A percentile compares a stretch with the other conserved stretches of the same genome.
Conservation (phyloP, 768 basidiomycete species). For the Boletus vinaceobasis region DNA sequence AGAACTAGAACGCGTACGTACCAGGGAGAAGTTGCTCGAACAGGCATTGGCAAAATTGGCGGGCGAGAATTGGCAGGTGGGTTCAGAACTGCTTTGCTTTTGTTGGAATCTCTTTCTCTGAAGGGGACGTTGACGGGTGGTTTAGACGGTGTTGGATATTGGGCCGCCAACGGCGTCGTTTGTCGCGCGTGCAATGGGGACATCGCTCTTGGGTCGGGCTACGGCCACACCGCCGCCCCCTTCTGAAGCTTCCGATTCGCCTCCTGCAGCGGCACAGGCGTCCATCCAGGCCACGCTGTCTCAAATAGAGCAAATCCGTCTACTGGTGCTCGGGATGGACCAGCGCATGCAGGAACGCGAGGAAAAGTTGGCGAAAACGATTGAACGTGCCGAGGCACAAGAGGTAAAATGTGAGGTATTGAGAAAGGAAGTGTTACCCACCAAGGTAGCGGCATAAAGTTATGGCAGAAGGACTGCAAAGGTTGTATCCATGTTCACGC, state of each 20-base stretch:
- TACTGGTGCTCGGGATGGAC: slow-evolving; percentile 73
- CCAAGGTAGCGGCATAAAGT: slow-evolving; percentile 16
- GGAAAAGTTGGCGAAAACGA: slow-evolving; percentile 54
- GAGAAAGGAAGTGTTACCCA: slow-evolving; percentile 37
- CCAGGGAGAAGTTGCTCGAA: slow-evolving; percentile 76
- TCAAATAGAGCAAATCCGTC: slow-evolving; percentile 65
- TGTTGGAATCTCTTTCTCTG: too few relatives aligned
- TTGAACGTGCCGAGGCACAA: slow-evolving; percentile 61
- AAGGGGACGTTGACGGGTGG: not conserved
- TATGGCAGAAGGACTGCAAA: not conserved
- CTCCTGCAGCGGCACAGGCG: slow-evolving; percentile 19
- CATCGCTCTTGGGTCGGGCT: slow-evolving; percentile 25
- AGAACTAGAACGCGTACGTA: slow-evolving; percentile 66
- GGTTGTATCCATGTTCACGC: slow-evolving; percentile 7
- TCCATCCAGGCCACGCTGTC: slow-evolving; percentile 44
- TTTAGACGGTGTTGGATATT: slow-evolving; percentile 36
- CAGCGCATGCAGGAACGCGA: slow-evolving; percentile 63
- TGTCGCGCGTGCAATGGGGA: slow-evolving; percentile 26
- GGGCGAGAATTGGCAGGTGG: slow-evolving; percentile 82
- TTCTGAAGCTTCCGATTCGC: slow-evolving; percentile 15
- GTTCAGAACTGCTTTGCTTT: slow-evolving; percentile 3
- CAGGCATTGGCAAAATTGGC: slow-evolving; percentile 64
- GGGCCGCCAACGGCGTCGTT: slow-evolving; percentile 31
- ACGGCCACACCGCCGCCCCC: slow-evolving; percentile 16
- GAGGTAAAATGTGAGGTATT: slow-evolving; percentile 50